Evolutionary conservation across 2,329 filamentous ascomycete species (phyloP).

Genomic region (Fusarium tjaetaba): DNA sequence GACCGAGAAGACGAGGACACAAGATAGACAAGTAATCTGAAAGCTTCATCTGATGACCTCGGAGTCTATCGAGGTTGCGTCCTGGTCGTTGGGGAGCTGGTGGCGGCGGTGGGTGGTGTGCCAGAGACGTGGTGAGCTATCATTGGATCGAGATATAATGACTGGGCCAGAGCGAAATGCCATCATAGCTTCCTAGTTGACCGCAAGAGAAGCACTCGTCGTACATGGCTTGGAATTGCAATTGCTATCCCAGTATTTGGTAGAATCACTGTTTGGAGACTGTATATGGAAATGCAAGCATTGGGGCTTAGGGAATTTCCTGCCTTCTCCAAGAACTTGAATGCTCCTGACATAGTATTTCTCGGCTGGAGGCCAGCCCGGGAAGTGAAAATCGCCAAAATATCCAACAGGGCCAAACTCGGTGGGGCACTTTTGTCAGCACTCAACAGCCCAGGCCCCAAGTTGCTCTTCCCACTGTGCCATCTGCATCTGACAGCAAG

Average conservation of each 20-base stretch:
- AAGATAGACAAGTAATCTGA: constrained; percentile 12
- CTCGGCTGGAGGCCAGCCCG: constrained; percentile 29
- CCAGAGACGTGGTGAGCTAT: constrained; percentile 50
- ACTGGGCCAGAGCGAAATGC: constrained; percentile 37
- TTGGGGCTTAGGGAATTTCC: background rate
- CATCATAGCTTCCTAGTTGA: constrained; percentile 20
- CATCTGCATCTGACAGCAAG: constrained; percentile 44
- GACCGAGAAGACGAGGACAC: constrained; percentile 1
- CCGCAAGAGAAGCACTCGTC: constrained; percentile 26
- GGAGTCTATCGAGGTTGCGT: constrained; percentile 28
- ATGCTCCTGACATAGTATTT: constrained; percentile 17
- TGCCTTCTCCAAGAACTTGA: constrained; percentile 9
- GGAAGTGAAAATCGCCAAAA: constrained; percentile 24
- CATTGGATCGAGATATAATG: constrained; percentile 46
- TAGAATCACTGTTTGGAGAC: constrained; percentile 7
- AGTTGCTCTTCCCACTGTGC: constrained; percentile 32
- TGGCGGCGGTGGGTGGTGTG: constrained; percentile 45
- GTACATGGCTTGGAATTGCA: constrained; percentile 28
- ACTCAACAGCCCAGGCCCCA: constrained; percentile 14
- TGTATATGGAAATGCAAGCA: constrained; percentile 1
- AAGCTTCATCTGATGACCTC: constrained; percentile 33
- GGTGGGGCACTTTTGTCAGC: constrained; percentile 37
- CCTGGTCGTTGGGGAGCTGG: constrained; percentile 37
- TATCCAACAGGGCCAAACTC: background rate
- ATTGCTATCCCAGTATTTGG: background rate